Conservation (phyloP, 306 rosid genomes). For the Canavalia gladiata region DNA sequence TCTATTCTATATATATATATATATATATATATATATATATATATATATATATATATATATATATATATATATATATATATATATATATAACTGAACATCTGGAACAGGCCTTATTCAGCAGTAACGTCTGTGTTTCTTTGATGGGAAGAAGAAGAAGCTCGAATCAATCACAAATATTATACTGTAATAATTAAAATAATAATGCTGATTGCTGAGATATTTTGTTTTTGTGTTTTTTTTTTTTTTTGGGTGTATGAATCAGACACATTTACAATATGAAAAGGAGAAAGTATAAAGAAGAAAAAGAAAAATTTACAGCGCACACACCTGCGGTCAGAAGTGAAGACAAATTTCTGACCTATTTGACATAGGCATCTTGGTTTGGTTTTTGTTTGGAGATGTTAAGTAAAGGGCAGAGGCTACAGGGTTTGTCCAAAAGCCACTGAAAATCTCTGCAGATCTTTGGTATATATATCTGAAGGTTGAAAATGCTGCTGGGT, state of each 20-base stretch:
- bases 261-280: constrained; percentile 70
- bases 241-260: constrained; percentile 32
- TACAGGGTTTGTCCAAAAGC: constrained; percentile 88
- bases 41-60: background rate
- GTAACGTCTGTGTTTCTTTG: constrained; percentile 42
- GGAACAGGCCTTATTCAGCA: constrained; percentile 54
- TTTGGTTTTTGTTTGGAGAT: constrained; percentile 34
- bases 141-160: constrained; percentile 36
- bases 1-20: background rate
- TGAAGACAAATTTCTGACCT: constrained; percentile 55
- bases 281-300: constrained; percentile 2
- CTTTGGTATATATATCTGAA: constrained; percentile 71
- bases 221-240: background rate
- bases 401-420: constrained; percentile 21
- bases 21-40: no score
- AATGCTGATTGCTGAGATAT: constrained; percentile 45
- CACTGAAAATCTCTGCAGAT: constrained; percentile 80
- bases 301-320: constrained; percentile 48
- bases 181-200: constrained; percentile 16
- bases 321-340: constrained; percentile 71
- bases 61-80: background rate
- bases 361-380: constrained; percentile 45
- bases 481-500: constrained; percentile 56
- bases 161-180: constrained; percentile 55
- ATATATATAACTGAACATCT: constrained; percentile 2